Evolutionary conservation across 805 yeast species (phyloP).

Genomic region (Yarrowia hollandica): DNA sequence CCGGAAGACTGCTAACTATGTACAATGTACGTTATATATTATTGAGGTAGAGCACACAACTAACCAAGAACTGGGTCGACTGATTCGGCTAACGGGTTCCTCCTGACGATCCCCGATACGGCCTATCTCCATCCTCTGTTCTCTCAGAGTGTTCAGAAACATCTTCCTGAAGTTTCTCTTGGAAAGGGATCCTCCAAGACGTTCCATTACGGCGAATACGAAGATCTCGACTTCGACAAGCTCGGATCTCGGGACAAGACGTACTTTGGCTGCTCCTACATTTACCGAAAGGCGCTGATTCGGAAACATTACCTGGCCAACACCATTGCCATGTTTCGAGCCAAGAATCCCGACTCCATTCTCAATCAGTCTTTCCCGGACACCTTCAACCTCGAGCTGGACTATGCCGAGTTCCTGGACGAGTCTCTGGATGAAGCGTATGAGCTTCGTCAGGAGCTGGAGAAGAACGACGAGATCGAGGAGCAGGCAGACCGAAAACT

Average conservation of each 20-base stretch:
- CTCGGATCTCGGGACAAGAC: constrained; percentile 46
- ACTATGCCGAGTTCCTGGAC: constrained; percentile 93
- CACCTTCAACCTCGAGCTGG: constrained; percentile 78
- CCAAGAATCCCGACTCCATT: constrained; percentile 70
- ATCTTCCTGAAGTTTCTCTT: background rate
- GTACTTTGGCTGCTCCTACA: constrained; percentile 75
- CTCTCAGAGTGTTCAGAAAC: constrained; percentile 30
- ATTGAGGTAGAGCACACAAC: background rate
- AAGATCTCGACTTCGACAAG: constrained; percentile 76
- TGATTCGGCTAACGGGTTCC: background rate
- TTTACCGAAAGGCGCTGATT: constrained; percentile 86
- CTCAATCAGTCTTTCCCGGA: constrained; percentile 67
- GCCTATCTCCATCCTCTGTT: constrained; percentile 36
- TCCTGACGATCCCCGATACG: constrained; percentile 4
- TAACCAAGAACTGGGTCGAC: background rate
- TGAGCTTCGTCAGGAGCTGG: constrained; percentile 79
- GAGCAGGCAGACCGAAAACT: background rate
- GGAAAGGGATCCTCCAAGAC: constrained; percentile 40
- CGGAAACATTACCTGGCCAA: constrained; percentile 88
- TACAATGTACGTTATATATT: background rate
- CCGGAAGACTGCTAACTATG: too few relatives aligned
- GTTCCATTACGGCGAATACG: constrained; percentile 88
- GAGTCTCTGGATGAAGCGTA: constrained; percentile 91
- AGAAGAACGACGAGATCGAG: constrained; percentile 49
- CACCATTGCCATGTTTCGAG: constrained; percentile 70